Conservation (phyloP, 306 rosid genomes). For the Mimosa bimucronata region DNA sequence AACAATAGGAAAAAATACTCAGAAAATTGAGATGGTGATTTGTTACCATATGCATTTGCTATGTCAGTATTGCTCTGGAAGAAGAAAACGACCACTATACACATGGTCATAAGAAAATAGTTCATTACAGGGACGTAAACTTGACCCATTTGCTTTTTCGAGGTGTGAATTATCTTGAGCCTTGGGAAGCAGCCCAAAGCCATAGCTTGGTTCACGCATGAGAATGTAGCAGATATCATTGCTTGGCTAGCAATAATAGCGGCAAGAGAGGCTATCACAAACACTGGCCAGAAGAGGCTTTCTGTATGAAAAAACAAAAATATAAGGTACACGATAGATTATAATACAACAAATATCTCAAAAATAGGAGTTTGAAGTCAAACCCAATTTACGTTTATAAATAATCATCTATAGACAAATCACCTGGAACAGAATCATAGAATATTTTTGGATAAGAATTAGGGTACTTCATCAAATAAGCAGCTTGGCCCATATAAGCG, state of each 20-base stretch:
- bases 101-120: conserved; percentile 92
- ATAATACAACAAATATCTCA: conserved; percentile 1
- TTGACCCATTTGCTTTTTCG: conserved; percentile 87
- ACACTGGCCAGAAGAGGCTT: conserved; percentile 92
- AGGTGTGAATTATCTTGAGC: conserved; percentile 94
- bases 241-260: conserved; percentile 99
- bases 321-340: conserved; percentile 24
- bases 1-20: neutral
- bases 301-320: conserved; percentile 56
- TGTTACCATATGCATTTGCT: conserved; percentile 93
- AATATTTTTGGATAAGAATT: conserved; percentile 56
- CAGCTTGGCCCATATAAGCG: conserved; percentile 98
- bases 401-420: conserved; percentile 39
- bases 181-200: conserved; percentile 99
- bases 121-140: conserved; percentile 90
- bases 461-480: conserved; percentile 70
- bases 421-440: conserved; percentile 93
- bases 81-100: conserved; percentile 80
- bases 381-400: conserved; percentile 14
- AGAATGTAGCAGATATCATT: conserved; percentile 98
- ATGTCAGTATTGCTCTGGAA: conserved; percentile 89
- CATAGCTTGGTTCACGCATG: conserved; percentile 96
- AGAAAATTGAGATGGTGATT: conserved; percentile 35
- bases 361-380: neutral
- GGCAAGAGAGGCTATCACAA: conserved; percentile 87